phyloP scores from a whole-genome alignment of 2,329 filamentous ascomycete species.

The Microdochium trichocladiopsis region DNA sequence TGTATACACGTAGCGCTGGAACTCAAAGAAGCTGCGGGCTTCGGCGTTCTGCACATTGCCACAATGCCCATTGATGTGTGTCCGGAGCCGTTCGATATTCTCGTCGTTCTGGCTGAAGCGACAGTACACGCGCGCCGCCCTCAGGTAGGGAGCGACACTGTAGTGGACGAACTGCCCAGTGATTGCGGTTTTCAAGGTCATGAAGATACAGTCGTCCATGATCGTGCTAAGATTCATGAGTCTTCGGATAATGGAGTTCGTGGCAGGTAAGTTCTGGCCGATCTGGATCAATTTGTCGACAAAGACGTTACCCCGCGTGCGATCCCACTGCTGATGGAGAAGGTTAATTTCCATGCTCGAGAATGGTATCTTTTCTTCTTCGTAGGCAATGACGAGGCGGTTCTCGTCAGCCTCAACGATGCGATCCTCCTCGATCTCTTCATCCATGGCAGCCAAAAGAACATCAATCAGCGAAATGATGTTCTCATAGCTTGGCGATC shows the following conservation, averaged over 20 bases:
- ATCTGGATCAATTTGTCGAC: slow-evolving; percentile 59
- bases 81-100: slow-evolving; percentile 29
- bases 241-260: slow-evolving; percentile 47
- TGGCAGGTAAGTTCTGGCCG: slow-evolving; percentile 46
- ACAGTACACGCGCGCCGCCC: slow-evolving; percentile 49
- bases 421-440: slow-evolving; percentile 20
- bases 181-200: slow-evolving; percentile 47
- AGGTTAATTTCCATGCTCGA: slow-evolving; percentile 37
- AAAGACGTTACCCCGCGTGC: slow-evolving; percentile 39
- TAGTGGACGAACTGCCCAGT: slow-evolving; percentile 39
- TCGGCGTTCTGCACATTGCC: slow-evolving; percentile 37
- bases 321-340: slow-evolving; percentile 34
- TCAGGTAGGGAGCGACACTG: slow-evolving; percentile 47
- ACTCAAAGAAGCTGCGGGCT: slow-evolving; percentile 39
- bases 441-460: slow-evolving; percentile 35
- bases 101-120: slow-evolving; percentile 25
- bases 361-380: slow-evolving; percentile 32
- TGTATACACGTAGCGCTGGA: slow-evolving; percentile 24
- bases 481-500: slow-evolving; percentile 45
- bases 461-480: slow-evolving; percentile 43
- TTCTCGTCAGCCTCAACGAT: slow-evolving; percentile 31
- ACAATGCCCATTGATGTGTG: slow-evolving; percentile 36
- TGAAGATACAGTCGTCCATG: slow-evolving; percentile 44
- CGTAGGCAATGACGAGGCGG: slow-evolving; percentile 26
- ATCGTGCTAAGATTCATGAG: slow-evolving; percentile 45